These are phyloP conservation scores for Candida andamanensis DNA, from an alignment of 805 yeast genomes.

Conservation along the genomic window DNA sequence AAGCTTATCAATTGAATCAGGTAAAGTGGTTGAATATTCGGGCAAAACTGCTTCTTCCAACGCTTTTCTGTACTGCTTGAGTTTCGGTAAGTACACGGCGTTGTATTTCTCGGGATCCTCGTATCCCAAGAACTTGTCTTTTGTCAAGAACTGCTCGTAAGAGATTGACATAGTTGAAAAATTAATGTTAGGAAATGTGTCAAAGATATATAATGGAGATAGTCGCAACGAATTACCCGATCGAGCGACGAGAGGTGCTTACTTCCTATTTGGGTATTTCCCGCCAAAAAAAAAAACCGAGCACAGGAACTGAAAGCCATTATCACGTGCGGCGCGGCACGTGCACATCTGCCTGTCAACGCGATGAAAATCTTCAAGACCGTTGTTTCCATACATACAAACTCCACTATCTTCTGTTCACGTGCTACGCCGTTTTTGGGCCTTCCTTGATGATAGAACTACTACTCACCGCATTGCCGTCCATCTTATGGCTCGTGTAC, in stretches of 20 bases:
- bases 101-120: constrained; percentile 39
- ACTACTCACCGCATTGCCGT: constrained; percentile 29
- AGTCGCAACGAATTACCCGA: constrained; percentile 3
- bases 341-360: too few relatives aligned
- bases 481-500: constrained; percentile 36
- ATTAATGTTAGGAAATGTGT: not conserved
- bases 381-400: too few relatives aligned
- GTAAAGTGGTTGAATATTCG: constrained; percentile 27
- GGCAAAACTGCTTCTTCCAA: constrained; percentile 25
- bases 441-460: constrained; percentile 27
- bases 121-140: constrained; percentile 25
- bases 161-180: constrained; percentile 6
- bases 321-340: too few relatives aligned
- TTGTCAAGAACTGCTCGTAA: constrained; percentile 22
- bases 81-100: constrained; percentile 41
- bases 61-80: constrained; percentile 30
- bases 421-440: too few relatives aligned
- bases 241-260: too few relatives aligned
- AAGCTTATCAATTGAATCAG: constrained; percentile 27
- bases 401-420: too few relatives aligned
- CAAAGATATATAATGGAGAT: not conserved
- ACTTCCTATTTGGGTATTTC: too few relatives aligned
- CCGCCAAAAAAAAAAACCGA: too few relatives aligned
- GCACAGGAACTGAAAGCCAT: too few relatives aligned
- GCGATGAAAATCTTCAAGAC: too few relatives aligned